phyloP scores from a whole-genome alignment of 225 moss, liverwort and hornwort genomes.

The Takakia lepidozioides region DNA sequence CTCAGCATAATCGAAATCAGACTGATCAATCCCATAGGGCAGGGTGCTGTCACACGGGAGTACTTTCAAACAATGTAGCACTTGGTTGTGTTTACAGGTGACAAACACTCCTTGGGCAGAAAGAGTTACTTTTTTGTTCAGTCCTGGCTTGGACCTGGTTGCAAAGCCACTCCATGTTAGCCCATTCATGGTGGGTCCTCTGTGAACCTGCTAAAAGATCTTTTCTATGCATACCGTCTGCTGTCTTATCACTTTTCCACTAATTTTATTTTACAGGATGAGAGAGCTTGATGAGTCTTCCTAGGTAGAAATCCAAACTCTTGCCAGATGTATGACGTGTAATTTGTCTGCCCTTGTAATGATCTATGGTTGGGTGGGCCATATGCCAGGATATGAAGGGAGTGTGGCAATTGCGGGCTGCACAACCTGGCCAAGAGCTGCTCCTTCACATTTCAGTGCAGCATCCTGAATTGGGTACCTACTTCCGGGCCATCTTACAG shows the following conservation, averaged over 20 bases:
- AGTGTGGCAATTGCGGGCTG: constrained; percentile 64
- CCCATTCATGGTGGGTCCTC: constrained; percentile 67
- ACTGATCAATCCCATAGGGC: no score
- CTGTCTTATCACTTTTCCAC: no score
- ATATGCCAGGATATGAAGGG: constrained; percentile 85
- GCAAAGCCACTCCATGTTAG: constrained; percentile 85
- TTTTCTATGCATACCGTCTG: no score
- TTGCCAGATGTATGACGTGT: no score
- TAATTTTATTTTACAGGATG: no score
- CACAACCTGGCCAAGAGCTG: constrained; percentile 57
- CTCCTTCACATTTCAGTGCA: constrained; percentile 61
- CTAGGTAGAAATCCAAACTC: no score
- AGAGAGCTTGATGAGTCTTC: no score
- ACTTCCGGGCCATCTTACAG: constrained; percentile 75
- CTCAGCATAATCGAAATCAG: no score
- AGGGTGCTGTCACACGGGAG: no score
- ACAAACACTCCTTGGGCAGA: constrained; percentile 96
- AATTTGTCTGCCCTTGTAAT: no score
- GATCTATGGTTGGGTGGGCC: no score
- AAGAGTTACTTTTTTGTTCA: constrained; percentile 68
- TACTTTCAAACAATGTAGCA: no score
- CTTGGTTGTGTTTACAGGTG: constrained; percentile 53
- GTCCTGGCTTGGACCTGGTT: constrained; percentile 52
- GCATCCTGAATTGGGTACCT: constrained; percentile 63
- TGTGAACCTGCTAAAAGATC: neutral